phyloP scores from a whole-genome alignment of 208 protist genomes.

The Kentomonas sorsogonicus region DNA sequence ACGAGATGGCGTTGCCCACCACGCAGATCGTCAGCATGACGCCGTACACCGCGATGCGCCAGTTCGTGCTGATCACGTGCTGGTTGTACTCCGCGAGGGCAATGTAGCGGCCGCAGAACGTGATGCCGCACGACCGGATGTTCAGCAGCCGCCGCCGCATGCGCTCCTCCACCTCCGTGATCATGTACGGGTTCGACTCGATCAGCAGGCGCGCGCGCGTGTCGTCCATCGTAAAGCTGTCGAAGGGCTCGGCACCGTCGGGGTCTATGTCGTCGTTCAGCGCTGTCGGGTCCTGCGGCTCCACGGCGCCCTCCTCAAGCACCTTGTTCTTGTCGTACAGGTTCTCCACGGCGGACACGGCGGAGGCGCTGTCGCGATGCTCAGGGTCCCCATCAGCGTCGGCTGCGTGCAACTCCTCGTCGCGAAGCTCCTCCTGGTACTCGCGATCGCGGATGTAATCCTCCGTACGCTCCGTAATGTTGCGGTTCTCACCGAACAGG shows the following conservation, averaged over 20 bases:
- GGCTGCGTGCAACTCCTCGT: slow-evolving; percentile 9
- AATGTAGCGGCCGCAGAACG: too few relatives aligned
- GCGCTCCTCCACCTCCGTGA: not conserved
- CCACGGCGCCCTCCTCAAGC: slow-evolving; percentile 4
- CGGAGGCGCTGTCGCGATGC: not conserved
- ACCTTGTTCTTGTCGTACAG: not conserved
- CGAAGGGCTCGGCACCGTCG: too few relatives aligned
- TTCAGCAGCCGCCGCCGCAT: slow-evolving; percentile 8
- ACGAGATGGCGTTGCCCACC: slow-evolving; percentile 29
- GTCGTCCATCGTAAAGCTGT: too few relatives aligned
- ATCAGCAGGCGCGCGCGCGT: not conserved
- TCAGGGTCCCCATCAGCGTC: too few relatives aligned
- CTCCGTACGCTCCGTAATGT: slow-evolving; percentile 25
- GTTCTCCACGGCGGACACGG: not conserved
- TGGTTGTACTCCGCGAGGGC: slow-evolving; percentile 40
- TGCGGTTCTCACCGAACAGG: slow-evolving; percentile 32
- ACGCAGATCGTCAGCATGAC: slow-evolving; percentile 29
- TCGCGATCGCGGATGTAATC: too few relatives aligned
- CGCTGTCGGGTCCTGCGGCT: not conserved
- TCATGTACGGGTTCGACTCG: too few relatives aligned
- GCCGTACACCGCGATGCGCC: slow-evolving; percentile 29
- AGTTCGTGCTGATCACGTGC: slow-evolving; percentile 28
- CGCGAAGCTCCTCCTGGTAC: slow-evolving; percentile 4
- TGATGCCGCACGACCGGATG: slow-evolving; percentile 10
- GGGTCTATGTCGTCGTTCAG: slow-evolving; percentile 8